phyloP scores from a whole-genome alignment of 139 green algal species.

The Chlamydomonas sp. region DNA sequence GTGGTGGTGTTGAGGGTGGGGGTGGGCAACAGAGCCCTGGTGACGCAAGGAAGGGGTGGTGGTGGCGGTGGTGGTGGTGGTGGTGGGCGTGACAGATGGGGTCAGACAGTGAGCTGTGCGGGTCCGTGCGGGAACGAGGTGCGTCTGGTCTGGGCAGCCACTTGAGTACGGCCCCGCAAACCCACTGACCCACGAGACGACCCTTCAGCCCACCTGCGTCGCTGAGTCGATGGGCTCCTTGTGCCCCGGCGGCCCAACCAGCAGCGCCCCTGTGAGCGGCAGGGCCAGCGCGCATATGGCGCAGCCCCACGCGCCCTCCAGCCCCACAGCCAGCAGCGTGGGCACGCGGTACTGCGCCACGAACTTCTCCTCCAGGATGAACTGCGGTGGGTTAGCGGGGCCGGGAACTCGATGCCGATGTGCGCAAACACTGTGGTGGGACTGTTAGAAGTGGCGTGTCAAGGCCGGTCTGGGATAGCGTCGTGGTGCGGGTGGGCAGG shows the following conservation, averaged over 20 bases:
- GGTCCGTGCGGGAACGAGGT: too few relatives aligned
- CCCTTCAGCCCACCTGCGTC: background rate
- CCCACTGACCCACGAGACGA: background rate
- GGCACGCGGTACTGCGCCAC: constrained; percentile 74
- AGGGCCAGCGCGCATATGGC: constrained; percentile 68
- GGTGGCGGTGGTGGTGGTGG: too few relatives aligned
- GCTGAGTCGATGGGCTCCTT: constrained; percentile 67
- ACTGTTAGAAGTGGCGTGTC: too few relatives aligned
- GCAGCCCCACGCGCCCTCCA: constrained; percentile 85
- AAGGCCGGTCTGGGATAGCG: too few relatives aligned
- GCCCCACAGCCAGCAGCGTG: constrained; percentile 78
- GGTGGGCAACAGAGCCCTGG: background rate
- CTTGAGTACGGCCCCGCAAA: background rate
- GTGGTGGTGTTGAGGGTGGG: too few relatives aligned
- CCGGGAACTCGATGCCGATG: too few relatives aligned
- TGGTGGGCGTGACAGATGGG: too few relatives aligned
- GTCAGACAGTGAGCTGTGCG: too few relatives aligned
- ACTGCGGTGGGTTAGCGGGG: constrained; percentile 47
- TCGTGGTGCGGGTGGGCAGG: too few relatives aligned
- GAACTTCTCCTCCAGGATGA: constrained; percentile 93
- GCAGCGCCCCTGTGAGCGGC: constrained; percentile 65
- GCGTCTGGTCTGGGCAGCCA: background rate
- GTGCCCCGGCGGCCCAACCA: constrained; percentile 46
- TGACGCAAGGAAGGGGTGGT: background rate
- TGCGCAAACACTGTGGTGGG: too few relatives aligned